These are phyloP conservation scores for Apiotrichum sp. DNA, from an alignment of 1,284 basidiomycete genomes.

Conservation along the genomic window DNA sequence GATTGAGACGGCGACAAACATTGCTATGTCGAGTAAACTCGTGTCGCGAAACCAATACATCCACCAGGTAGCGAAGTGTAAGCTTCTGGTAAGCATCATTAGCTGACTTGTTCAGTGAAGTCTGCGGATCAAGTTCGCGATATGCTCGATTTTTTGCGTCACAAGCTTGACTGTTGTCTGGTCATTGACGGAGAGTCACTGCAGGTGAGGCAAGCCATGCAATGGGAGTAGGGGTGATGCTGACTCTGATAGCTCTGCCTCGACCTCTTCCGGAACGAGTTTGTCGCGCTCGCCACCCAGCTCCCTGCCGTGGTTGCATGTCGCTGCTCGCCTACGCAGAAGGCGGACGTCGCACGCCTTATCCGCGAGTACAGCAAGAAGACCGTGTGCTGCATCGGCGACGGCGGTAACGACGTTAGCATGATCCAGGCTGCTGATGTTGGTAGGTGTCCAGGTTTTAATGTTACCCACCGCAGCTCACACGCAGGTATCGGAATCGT, in stretches of 20 bases:
- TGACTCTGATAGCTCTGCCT: slow-evolving; percentile 87
- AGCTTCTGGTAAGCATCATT: no score
- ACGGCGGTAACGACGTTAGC: slow-evolving; percentile 94
- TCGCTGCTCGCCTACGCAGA: slow-evolving; percentile 96
- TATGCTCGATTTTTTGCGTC: slow-evolving; percentile 89
- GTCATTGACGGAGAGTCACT: slow-evolving; percentile 98
- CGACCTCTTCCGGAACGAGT: slow-evolving; percentile 83
- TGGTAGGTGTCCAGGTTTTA: slow-evolving; percentile 60
- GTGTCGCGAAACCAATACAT: slow-evolving; percentile 96
- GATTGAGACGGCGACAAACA: slow-evolving; percentile 97
- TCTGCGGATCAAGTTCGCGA: slow-evolving; percentile 74
- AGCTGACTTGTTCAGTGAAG: no score
- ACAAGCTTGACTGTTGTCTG: slow-evolving; percentile 92
- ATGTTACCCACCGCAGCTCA: neutral
- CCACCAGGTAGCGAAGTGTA: slow-evolving; percentile 89
- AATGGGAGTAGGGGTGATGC: no score
- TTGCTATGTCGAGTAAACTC: slow-evolving; percentile 93
- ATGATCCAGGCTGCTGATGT: slow-evolving; percentile 98
- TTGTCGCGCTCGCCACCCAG: slow-evolving; percentile 92
- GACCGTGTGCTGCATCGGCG: slow-evolving; percentile 95
- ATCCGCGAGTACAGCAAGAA: slow-evolving; percentile 87
- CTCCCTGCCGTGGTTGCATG: slow-evolving; percentile 95
- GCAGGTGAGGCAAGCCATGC: slow-evolving; percentile 66
- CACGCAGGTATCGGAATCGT: slow-evolving; percentile 88
- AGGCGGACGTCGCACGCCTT: slow-evolving; percentile 90